Conservation (phyloP, 2,329 filamentous ascomycete genomes). For the Lojkania enalia region DNA sequence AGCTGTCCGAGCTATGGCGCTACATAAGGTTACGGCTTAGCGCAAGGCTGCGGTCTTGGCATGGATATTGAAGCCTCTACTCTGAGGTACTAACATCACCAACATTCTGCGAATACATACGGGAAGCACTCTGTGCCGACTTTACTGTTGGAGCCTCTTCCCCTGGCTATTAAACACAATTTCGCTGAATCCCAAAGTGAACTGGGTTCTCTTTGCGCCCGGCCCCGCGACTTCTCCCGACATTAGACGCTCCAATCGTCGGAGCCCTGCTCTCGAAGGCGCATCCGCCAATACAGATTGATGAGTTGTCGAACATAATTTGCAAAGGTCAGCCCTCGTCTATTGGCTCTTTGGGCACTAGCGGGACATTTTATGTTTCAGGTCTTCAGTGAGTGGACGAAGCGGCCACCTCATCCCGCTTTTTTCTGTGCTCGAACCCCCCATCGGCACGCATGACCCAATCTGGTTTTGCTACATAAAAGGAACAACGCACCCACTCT, state of each 20-base stretch:
- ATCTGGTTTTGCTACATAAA: constrained; percentile 35
- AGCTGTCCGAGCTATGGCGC: constrained; percentile 15
- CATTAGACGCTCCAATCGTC: constrained; percentile 33
- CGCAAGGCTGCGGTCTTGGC: constrained; percentile 12
- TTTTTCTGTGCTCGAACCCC: constrained; percentile 25
- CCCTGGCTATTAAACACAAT: too few relatives aligned
- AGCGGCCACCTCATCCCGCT: constrained; percentile 41
- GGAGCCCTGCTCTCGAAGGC: constrained; percentile 21
- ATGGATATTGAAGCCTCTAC: constrained; percentile 5
- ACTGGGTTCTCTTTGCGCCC: too few relatives aligned
- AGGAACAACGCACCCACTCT: constrained; percentile 22
- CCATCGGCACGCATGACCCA: constrained; percentile 38
- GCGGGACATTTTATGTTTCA: constrained; percentile 43
- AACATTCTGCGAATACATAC: neutral
- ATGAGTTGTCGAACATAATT: constrained; percentile 44
- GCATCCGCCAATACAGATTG: constrained; percentile 37
- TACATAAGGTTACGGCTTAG: constrained; percentile 15
- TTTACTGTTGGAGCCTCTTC: too few relatives aligned
- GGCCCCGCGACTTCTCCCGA: constrained; percentile 23
- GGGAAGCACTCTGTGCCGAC: neutral
- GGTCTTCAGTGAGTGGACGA: constrained; percentile 34
- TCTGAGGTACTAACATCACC: neutral
- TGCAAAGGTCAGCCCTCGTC: constrained; percentile 23
- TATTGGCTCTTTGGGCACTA: constrained; percentile 38
- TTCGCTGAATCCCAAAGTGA: too few relatives aligned